Evolutionary conservation across 805 yeast genomes (phyloP).

Genomic region (Pichia sporocuriosa): DNA sequence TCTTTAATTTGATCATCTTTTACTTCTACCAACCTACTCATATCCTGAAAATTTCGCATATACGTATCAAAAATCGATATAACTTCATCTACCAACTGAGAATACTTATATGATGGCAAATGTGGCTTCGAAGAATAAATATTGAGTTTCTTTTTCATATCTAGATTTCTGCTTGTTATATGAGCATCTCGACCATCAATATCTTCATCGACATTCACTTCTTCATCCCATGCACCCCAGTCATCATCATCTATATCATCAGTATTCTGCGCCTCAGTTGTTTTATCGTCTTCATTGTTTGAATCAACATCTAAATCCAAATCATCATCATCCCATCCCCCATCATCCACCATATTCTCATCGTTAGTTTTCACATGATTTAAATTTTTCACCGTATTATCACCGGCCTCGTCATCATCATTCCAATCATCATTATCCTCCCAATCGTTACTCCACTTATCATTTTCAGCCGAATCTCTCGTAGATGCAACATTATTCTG

Average conservation of each 20-base stretch:
- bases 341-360: conserved; percentile 2
- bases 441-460: conserved; percentile 12
- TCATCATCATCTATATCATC: conserved; percentile 26
- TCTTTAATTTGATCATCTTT: conserved; percentile 15
- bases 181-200: too few species aligned
- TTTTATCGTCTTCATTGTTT: conserved; percentile 19
- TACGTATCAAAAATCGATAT: conserved; percentile 15
- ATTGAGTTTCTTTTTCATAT: conserved; percentile 3
- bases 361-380: too few species aligned
- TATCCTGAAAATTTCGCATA: conserved; percentile 16
- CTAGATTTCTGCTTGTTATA: background rate
- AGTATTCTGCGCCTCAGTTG: too few species aligned
- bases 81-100: conserved; percentile 16
- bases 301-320: conserved; percentile 14
- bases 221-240: conserved; percentile 21
- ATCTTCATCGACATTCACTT: conserved; percentile 12
- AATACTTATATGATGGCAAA: conserved; percentile 15
- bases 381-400: too few species aligned
- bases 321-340: conserved; percentile 8
- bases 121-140: too few species aligned
- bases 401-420: background rate
- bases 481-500: background rate
- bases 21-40: conserved; percentile 12
- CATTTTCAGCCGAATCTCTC: background rate
- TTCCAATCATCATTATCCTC: conserved; percentile 10